Evolutionary conservation across 106 monocot species (phyloP), one percentile per base, ranked within the genome.

Genomic region (Apostasia shenzhenica): DNA sequence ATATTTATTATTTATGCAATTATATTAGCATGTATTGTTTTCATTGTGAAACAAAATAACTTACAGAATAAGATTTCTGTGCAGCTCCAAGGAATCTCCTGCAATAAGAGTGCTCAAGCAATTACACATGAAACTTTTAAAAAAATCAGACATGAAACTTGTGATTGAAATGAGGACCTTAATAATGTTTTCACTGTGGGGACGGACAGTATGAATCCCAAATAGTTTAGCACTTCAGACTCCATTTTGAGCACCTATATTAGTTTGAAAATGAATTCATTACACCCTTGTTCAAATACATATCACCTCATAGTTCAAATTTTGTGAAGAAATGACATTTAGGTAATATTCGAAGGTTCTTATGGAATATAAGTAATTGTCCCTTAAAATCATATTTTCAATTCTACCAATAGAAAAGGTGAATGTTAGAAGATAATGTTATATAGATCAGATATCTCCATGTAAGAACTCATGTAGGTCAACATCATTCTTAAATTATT

Each of bases 31-130:
- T 26, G 26, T 26, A 26, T 26, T 26, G 26, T 26, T 26, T 26
- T 26, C 26, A 26, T 26, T 26, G 26, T 26, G 26, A 26, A 26
- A 26, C 26, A 26, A 26, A 26, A 26, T 26, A 62, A 45, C 13
- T 40, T 78, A 92, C 95, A 84, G 86, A 73, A 52, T 67, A 67
- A 44, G 77, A 84, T 71, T 84, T 72, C 71, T 89, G 88, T 59
- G 88, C 89, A 53, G 89, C 95, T 71, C 92, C 80, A 47, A 97
- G 76, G 67, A 87, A 97, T 81, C 95, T 85, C 88, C 94, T 91
- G 87, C 47, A 61, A 26, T 2, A 2, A 44, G 45, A 61, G 50
- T 51, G 37, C 48, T 7, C 48, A 45, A 48, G 44, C 42, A n/a
- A 47, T 45, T 13, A 44, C 8, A 51, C 1, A 8, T 51, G 38